Conservation (phyloP, 345 rosid genomes). For the Eutrema japonicum region DNA sequence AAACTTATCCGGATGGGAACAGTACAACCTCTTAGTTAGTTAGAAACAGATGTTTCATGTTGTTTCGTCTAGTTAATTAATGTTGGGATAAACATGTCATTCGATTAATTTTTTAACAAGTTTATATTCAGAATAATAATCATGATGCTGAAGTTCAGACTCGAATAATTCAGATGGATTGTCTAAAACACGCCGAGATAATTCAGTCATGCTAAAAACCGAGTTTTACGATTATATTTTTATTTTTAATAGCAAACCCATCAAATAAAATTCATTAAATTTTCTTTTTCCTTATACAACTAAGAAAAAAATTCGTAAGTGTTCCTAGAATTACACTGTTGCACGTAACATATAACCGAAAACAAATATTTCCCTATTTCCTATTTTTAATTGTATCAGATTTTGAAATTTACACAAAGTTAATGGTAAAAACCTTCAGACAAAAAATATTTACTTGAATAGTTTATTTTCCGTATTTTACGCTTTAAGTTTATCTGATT, state of each 20-base stretch:
- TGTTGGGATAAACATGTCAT: not conserved
- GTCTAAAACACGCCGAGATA: not conserved
- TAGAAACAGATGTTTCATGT: not conserved
- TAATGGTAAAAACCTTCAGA: too few species aligned
- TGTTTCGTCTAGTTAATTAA: not conserved
- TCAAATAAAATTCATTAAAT: not conserved
- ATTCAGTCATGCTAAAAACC: not conserved
- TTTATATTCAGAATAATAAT: not conserved
- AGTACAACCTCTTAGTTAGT: not conserved
- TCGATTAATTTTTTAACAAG: not conserved
- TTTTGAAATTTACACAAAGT: too few species aligned
- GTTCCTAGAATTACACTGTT: not conserved
- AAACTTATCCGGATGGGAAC: too few species aligned
- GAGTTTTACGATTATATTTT: not conserved
- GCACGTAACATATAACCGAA: not conserved
- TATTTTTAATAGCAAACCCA: not conserved
- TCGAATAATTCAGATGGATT: not conserved
- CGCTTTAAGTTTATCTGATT: too few species aligned
- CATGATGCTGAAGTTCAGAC: not conserved
- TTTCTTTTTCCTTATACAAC: not conserved
- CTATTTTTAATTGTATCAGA: too few species aligned
- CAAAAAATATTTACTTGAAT: too few species aligned
- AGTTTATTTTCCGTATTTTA: too few species aligned
- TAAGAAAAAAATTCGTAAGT: not conserved
- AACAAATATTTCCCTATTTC: too few species aligned